Percentiles rank a stretch among this genome's conserved stretches.
phyloP scores from a whole-genome alignment of 805 yeast genomes.

The Geotrichum ghanense region DNA sequence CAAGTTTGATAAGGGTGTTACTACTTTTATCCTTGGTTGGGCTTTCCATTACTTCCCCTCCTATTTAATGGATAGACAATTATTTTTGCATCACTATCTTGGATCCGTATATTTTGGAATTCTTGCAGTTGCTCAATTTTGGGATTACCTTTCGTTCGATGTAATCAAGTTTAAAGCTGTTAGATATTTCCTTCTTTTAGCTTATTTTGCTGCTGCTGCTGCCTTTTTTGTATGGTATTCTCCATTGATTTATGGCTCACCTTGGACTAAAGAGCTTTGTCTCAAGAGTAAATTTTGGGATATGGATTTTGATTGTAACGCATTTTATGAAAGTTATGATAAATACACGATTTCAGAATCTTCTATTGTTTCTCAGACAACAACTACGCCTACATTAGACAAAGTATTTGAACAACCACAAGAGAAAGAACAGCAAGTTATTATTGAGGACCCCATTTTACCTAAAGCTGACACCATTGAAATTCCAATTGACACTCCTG shows the following conservation, averaged over 20 bases:
- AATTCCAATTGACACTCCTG: too few species aligned
- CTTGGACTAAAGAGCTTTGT: slow-evolving; percentile 71
- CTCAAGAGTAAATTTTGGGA: slow-evolving; percentile 40
- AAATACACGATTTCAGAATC: slow-evolving; percentile 15
- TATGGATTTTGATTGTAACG: slow-evolving; percentile 86
- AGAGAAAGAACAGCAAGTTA: background rate
- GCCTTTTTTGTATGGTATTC: slow-evolving; percentile 50
- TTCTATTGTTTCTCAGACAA: background rate
- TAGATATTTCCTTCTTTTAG: slow-evolving; percentile 35
- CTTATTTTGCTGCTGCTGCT: slow-evolving; percentile 38
- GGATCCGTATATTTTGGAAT: slow-evolving; percentile 88
- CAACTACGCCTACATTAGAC: background rate
- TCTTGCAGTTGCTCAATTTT: slow-evolving; percentile 55
- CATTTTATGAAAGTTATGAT: slow-evolving; percentile 29
- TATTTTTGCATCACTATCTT: slow-evolving; percentile 86
- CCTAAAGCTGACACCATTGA: too few species aligned
- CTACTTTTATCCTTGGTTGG: slow-evolving; percentile 46
- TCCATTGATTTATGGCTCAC: slow-evolving; percentile 65
- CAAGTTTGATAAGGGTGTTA: slow-evolving; percentile 26
- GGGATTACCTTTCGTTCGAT: slow-evolving; percentile 25
- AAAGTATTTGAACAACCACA: slow-evolving; percentile 1
- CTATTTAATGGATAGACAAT: slow-evolving; percentile 78
- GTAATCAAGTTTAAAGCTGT: slow-evolving; percentile 30
- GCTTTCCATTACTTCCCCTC: slow-evolving; percentile 47
- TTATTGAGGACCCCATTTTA: slow-evolving; percentile 2